phyloP scores from a whole-genome alignment of 2,329 filamentous ascomycete species.

The Septoria petroselini region DNA sequence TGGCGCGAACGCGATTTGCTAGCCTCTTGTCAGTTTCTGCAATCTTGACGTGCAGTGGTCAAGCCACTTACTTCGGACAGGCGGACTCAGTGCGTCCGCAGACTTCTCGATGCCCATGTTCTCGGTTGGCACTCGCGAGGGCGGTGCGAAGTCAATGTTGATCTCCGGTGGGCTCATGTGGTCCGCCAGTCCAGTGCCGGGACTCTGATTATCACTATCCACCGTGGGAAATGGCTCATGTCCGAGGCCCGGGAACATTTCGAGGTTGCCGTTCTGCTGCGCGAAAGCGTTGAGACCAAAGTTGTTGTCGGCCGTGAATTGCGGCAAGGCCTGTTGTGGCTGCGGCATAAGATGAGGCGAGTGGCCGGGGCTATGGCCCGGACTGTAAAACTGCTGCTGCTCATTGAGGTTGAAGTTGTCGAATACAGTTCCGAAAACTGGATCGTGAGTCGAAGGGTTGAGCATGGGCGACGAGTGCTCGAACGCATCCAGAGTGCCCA shows the following conservation, averaged over 20 bases:
- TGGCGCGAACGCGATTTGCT: slow-evolving; percentile 53
- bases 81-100: slow-evolving; percentile 78
- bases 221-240: slow-evolving; percentile 51
- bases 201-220: slow-evolving; percentile 43
- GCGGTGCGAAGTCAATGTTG: slow-evolving; percentile 87
- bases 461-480: slow-evolving; percentile 83
- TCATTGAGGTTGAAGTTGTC: slow-evolving; percentile 78
- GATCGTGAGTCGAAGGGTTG: slow-evolving; percentile 63
- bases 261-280: slow-evolving; percentile 45
- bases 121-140: slow-evolving; percentile 47
- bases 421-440: slow-evolving; percentile 74
- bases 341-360: slow-evolving; percentile 67
- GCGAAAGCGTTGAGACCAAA: slow-evolving; percentile 49
- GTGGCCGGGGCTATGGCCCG: slow-evolving; percentile 57
- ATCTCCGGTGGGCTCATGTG: slow-evolving; percentile 91
- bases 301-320: slow-evolving; percentile 45
- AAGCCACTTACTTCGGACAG: slow-evolving; percentile 57
- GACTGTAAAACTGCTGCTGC: slow-evolving; percentile 36
- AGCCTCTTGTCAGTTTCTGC: not conserved
- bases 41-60: not conserved
- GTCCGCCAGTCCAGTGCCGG: slow-evolving; percentile 62
- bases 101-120: slow-evolving; percentile 54
- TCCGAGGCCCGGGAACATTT: slow-evolving; percentile 50
- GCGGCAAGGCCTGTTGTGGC: slow-evolving; percentile 55
- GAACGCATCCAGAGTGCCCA: slow-evolving; percentile 74